phyloP scores from a whole-genome alignment of 192 early-diverging fungal species.

The Gonapodya sp. region DNA sequence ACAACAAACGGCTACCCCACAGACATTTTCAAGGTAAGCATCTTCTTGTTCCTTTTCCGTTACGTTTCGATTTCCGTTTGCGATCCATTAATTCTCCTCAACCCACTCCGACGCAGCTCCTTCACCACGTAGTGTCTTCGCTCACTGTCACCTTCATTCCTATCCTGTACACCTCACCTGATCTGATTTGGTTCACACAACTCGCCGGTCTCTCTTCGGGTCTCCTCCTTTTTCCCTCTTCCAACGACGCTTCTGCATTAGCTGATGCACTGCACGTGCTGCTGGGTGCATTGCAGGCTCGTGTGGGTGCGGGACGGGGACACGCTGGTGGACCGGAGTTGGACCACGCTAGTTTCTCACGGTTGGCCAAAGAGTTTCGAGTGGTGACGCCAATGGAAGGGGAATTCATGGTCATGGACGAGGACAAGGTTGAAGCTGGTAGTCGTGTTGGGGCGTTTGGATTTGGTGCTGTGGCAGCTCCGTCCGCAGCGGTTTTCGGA shows the following conservation, averaged over 20 bases:
- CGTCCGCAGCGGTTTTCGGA: no score
- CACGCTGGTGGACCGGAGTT: background rate
- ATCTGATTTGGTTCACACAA: conserved; percentile 22
- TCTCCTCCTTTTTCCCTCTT: conserved; percentile 15
- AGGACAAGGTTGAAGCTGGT: background rate
- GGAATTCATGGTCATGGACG: background rate
- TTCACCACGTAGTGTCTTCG: conserved; percentile 17
- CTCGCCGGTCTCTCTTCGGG: conserved; percentile 18
- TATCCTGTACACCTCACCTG: conserved; percentile 16
- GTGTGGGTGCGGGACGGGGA: no score
- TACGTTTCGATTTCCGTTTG: no score
- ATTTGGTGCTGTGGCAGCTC: no score
- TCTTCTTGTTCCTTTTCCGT: no score
- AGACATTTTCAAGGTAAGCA: conserved; percentile 17
- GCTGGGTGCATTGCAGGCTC: conserved; percentile 15
- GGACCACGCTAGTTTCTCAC: background rate
- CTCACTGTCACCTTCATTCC: conserved; percentile 25
- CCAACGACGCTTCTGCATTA: background rate
- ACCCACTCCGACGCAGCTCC: background rate
- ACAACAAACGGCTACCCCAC: conserved; percentile 9
- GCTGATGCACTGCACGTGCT: conserved; percentile 14
- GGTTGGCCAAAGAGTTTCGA: background rate
- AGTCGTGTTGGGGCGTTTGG: no score
- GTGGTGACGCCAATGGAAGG: background rate
- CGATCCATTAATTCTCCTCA: background rate